A percentile compares a stretch with the other conserved stretches of the same genome.
Evolutionary conservation across 495 filamentous ascomycete genomes (phyloP).

Genomic region (Penicillium cinerascens): DNA sequence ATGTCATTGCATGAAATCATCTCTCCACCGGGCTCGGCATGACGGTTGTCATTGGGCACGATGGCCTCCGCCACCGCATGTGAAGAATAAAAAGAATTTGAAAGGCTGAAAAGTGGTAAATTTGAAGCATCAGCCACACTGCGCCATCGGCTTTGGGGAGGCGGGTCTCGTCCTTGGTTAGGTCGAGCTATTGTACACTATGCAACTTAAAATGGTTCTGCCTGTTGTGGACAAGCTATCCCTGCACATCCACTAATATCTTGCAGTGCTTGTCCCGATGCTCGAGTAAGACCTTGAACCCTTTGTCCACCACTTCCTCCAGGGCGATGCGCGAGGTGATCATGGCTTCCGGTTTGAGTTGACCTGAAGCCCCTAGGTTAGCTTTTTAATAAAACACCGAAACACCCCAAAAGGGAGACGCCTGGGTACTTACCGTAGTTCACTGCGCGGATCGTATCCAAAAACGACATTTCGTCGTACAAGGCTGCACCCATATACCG

Average conservation of each 20-base stretch:
- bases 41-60: background rate
- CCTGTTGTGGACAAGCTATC: background rate
- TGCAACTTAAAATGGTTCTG: background rate
- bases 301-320: constrained; percentile 54
- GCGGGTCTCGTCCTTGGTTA: background rate
- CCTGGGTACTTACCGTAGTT: constrained; percentile 10
- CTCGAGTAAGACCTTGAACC: constrained; percentile 53
- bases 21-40: constrained; percentile 5
- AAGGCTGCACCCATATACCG: constrained; percentile 50
- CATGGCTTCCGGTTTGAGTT: constrained; percentile 54
- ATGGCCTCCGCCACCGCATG: constrained; percentile 2
- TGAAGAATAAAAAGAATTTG: background rate
- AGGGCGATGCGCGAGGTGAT: constrained; percentile 54
- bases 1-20: background rate
- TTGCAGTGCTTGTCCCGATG: constrained; percentile 53
- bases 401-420: background rate
- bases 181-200: background rate
- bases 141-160: background rate
- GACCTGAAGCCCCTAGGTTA: constrained; percentile 32
- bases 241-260: constrained; percentile 27
- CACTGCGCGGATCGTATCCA: constrained; percentile 54
- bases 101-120: background rate
- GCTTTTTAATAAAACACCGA: background rate
- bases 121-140: background rate
- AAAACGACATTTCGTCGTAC: constrained; percentile 53